A percentile compares a stretch with the other conserved stretches of the same genome.
Evolutionary conservation across 352 stramenopile species (phyloP).

Genomic region (Globisporangium takayamanum): DNA sequence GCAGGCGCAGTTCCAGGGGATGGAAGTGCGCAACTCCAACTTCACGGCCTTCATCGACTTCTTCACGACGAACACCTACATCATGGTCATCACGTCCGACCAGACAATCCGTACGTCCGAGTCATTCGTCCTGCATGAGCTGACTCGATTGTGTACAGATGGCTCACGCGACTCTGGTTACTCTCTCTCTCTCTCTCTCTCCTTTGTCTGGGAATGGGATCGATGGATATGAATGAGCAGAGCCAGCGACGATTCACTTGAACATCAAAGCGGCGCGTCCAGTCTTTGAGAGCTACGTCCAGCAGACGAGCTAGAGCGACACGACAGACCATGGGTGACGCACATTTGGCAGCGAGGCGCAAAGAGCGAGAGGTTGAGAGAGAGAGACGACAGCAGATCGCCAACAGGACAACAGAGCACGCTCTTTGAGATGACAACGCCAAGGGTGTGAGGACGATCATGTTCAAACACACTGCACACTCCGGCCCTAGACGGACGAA

Average conservation of each 20-base stretch:
- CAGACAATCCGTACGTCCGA: constrained; percentile 70
- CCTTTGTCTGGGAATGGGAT: constrained; percentile 6
- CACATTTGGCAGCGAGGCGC: background rate
- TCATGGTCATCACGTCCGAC: constrained; percentile 98
- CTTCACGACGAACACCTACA: constrained; percentile 98
- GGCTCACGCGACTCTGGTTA: too few relatives aligned
- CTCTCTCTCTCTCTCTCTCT: background rate
- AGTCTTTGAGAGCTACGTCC: constrained; percentile 96
- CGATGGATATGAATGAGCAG: constrained; percentile 16
- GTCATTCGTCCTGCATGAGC: background rate
- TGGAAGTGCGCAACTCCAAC: constrained; percentile 96
- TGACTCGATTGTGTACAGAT: background rate
- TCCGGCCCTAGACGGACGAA: too few relatives aligned
- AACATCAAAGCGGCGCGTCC: constrained; percentile 96
- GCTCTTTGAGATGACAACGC: too few relatives aligned
- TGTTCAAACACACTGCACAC: too few relatives aligned
- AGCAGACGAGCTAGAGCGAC: constrained; percentile 73
- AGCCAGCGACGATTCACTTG: constrained; percentile 92
- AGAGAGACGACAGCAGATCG: too few relatives aligned
- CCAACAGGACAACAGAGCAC: too few relatives aligned
- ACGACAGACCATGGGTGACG: background rate
- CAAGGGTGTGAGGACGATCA: too few relatives aligned
- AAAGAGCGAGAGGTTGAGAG: background rate
- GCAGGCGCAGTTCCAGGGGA: constrained; percentile 96
- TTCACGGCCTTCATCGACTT: constrained; percentile 98